Conservation (phyloP, 228 moss, liverwort and hornwort species). For the Sphagnum fallax region DNA sequence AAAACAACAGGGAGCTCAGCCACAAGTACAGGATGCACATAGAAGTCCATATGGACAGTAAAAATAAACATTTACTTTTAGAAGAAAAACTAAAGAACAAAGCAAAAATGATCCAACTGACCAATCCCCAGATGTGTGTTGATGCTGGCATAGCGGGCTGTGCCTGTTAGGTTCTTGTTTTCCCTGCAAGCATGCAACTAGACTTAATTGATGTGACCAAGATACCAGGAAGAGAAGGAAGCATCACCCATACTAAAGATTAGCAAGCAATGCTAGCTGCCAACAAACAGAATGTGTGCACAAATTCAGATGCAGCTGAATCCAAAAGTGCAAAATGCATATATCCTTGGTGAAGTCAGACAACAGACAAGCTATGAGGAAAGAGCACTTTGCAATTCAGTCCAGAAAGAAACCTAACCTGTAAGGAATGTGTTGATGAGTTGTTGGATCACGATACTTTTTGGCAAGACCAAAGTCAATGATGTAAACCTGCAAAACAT, state of each 20-base stretch:
- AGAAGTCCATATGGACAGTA: no score
- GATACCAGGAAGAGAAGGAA: no score
- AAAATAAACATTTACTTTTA: no score
- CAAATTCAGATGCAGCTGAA: background rate
- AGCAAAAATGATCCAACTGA: constrained; percentile 3
- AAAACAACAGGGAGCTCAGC: no score
- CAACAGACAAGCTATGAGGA: no score
- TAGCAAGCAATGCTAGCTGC: background rate
- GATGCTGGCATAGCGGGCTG: constrained; percentile 58
- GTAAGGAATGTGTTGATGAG: constrained; percentile 59
- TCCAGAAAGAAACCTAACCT: constrained; percentile 14
- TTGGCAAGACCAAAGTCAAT: constrained; percentile 65
- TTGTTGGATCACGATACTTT: constrained; percentile 58
- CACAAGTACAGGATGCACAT: no score
- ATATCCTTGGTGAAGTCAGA: no score
- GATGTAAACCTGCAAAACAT: constrained; percentile 35
- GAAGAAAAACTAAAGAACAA: no score
- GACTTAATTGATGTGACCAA: background rate
- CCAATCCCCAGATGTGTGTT: constrained; percentile 60
- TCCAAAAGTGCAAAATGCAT: background rate
- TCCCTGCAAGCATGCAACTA: constrained; percentile 18
- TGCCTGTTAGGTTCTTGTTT: constrained; percentile 60
- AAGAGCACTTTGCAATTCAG: no score
- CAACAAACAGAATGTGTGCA: no score
- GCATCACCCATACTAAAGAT: no score